These are phyloP conservation scores for Linnemannia hyalina DNA, from an alignment of 192 early-diverging fungal species.

Conservation along the genomic window DNA sequence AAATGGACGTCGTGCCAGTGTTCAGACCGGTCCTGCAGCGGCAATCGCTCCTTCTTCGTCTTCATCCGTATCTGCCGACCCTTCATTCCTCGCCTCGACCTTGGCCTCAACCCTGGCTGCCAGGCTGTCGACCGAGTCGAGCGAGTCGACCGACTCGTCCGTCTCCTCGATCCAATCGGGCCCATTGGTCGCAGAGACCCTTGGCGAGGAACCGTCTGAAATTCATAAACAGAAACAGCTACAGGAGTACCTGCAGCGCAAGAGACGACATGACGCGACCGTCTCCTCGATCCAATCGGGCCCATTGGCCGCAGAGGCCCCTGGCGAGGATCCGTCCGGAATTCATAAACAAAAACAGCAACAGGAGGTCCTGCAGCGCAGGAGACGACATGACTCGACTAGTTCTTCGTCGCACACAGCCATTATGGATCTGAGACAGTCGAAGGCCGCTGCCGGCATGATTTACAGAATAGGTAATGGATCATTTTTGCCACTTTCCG, in stretches of 20 bases:
- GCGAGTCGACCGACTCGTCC: conserved; percentile 1
- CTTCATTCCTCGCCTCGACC: not conserved
- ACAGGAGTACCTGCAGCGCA: conserved; percentile 9
- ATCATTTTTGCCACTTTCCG: not conserved
- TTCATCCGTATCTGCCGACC: not conserved
- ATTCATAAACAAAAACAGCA: not conserved
- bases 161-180: not conserved
- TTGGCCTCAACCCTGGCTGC: not conserved
- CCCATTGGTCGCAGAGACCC: not conserved
- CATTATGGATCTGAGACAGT: conserved; percentile 48
- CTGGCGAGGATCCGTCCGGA: no score
- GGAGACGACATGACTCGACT: conserved; percentile 7
- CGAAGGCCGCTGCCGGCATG: conserved; percentile 35
- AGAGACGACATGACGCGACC: conserved; percentile 9
- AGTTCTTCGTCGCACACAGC: not conserved
- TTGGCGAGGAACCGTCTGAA: no score
- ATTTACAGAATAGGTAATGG: conserved; percentile 42
- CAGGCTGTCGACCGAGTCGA: not conserved
- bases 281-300: not conserved
- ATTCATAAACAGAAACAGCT: not conserved
- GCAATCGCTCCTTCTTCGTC: not conserved
- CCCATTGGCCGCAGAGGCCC: not conserved
- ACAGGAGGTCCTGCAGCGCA: conserved; percentile 13
- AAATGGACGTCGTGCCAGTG: conserved; percentile 7
- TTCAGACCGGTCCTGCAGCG: conserved; percentile 2